phyloP scores from a whole-genome alignment of 495 filamentous ascomycete genomes.

The Aspergillus heteromorphus region DNA sequence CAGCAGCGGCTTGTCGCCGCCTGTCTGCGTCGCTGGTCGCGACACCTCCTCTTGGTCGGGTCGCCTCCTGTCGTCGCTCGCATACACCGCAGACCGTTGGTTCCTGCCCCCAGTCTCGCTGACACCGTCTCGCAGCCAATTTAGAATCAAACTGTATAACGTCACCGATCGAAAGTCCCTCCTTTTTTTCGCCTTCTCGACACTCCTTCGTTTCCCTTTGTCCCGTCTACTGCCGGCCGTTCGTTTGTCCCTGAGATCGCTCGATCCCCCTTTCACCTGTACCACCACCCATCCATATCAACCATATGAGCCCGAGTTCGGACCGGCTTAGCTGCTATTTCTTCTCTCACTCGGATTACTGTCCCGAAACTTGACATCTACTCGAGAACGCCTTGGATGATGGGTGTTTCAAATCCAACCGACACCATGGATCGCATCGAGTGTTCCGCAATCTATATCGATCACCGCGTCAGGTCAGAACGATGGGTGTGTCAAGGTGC shows the following conservation, averaged over 20 bases:
- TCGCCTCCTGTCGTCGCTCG: slow-evolving; percentile 13
- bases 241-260: slow-evolving; percentile 11
- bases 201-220: not conserved
- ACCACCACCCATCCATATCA: not conserved
- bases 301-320: slow-evolving; percentile 18
- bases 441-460: slow-evolving; percentile 80
- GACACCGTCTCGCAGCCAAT: slow-evolving; percentile 9
- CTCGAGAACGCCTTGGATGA: slow-evolving; percentile 5
- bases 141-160: slow-evolving; percentile 6
- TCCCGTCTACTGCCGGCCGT: slow-evolving; percentile 8
- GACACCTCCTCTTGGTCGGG: not conserved
- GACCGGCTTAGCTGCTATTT: slow-evolving; percentile 8
- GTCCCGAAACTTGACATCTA: slow-evolving; percentile 10
- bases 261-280: not conserved
- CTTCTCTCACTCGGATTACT: slow-evolving; percentile 6
- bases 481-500: slow-evolving; percentile 48
- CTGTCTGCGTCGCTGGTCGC: slow-evolving; percentile 5
- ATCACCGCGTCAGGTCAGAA: slow-evolving; percentile 64
- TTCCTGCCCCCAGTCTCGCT: slow-evolving; percentile 9
- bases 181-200: slow-evolving; percentile 4
- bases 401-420: slow-evolving; percentile 17
- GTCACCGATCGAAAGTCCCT: slow-evolving; percentile 3
- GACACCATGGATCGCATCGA: slow-evolving; percentile 60
- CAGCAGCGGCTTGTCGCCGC: slow-evolving; percentile 7
- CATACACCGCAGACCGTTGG: slow-evolving; percentile 7